A percentile compares a stretch with the other conserved stretches of the same genome.
Conservation (phyloP, 176 grass and related monocot species). For the Phyllostachys edulis region DNA sequence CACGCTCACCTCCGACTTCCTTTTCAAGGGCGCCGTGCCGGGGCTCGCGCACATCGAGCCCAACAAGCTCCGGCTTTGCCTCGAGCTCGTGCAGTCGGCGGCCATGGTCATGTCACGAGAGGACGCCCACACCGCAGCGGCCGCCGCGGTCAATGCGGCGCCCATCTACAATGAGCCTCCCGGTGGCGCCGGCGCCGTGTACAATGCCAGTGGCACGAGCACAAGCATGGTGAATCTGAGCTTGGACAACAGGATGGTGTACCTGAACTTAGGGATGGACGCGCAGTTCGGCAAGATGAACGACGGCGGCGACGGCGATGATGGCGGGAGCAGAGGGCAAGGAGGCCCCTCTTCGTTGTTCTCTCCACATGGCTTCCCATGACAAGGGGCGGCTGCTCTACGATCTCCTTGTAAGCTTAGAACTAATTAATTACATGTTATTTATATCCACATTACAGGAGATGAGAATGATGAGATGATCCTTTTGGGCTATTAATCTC, state of each 20-base stretch:
- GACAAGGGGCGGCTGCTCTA: slow-evolving; percentile 33
- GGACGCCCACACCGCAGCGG: slow-evolving; percentile 53
- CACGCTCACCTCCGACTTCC: slow-evolving; percentile 97
- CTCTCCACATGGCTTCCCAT: slow-evolving; percentile 82
- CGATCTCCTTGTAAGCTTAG: slow-evolving; percentile 82
- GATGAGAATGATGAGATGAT: slow-evolving; percentile 45
- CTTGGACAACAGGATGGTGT: slow-evolving; percentile 96
- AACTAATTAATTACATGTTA: slow-evolving; percentile 51
- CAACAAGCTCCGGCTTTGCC: slow-evolving; percentile 95
- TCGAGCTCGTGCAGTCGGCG: slow-evolving; percentile 95
- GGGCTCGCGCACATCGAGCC: slow-evolving; percentile 92
- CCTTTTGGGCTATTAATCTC: slow-evolving; percentile 47
- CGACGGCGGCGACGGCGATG: slow-evolving; percentile 51
- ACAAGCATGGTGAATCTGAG: slow-evolving; percentile 83
- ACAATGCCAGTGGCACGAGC: slow-evolving; percentile 54
- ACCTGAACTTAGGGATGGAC: slow-evolving; percentile 92
- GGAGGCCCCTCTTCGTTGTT: slow-evolving; percentile 72
- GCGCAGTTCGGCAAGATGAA: slow-evolving; percentile 80
- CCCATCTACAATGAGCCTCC: slow-evolving; percentile 58
- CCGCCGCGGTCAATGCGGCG: slow-evolving; percentile 32
- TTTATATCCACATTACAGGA: slow-evolving; percentile 67
- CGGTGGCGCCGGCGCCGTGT: slow-evolving; percentile 26
- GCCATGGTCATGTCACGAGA: slow-evolving; percentile 94
- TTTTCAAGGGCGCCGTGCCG: slow-evolving; percentile 94
- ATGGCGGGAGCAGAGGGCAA: slow-evolving; percentile 54